Evolutionary conservation across 2,329 filamentous ascomycete species (phyloP), one percentile per base, ranked within the genome.

Genomic region (Colletotrichum incanum): DNA sequence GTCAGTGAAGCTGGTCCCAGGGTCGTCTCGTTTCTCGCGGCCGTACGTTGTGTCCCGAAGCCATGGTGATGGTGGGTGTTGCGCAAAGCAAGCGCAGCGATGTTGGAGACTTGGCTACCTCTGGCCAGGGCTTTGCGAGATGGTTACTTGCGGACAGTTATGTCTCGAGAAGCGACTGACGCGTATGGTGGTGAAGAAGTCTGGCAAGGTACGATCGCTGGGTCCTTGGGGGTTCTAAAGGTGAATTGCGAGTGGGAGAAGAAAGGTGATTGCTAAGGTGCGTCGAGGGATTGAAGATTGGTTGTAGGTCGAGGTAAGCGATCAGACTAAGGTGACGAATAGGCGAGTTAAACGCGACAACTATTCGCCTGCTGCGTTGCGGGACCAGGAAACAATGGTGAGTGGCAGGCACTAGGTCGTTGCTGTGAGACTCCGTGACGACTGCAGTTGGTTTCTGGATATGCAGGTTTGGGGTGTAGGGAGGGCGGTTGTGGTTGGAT

Each of bases 1-100:
- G 67, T 74, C 60, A 74, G 71, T 58, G 20, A 31, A 11, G 9
- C 23, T n/a, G 28, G 12, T 52, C 12, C 14, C 23, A 28, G 26
- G 26, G 14, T 54, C 16, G 28, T 70, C 7, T 49, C 14, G n/a
- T 52, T 34, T 39, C 56, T 68, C 61, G 68, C 75, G 76, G 75
- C 58, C 75, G 56, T 78, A 85, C 84, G 80, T 85, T 84, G 72
- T 85, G 84, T 76, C 84, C 81, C 5, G 84, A 84, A 12, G 84
- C 79, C 85, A 86, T 86, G 56, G 69, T 77, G 49, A 14, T 37
- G 34, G 20, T 16, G 26, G 23, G 12, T 47, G 55, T 67, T 39
- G 71, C 34, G 49, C 67, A 71, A 18, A 45, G 39, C 55, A 47
- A 41, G 49, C 49, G 47, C 54, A 41, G 20, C n/a, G 23, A 31